Evolutionary conservation across 75 land plant genomes (phyloP).

Genomic region (Pinus tabuliformis): DNA sequence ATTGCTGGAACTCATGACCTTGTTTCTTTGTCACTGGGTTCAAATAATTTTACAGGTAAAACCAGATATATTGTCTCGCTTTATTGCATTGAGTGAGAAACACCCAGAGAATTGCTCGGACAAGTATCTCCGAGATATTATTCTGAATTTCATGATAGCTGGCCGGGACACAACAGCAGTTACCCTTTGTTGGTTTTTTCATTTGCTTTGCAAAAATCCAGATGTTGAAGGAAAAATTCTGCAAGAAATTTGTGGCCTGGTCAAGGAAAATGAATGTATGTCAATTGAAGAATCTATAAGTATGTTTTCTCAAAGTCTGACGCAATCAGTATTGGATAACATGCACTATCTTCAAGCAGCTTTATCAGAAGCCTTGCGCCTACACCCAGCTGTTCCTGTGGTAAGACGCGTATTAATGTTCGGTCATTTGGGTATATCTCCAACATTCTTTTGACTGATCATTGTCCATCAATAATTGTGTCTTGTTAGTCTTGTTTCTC

Average conservation of each 20-base stretch:
- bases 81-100: slow-evolving; percentile 33
- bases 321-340: slow-evolving; percentile 16
- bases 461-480: background rate
- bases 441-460: background rate
- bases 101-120: slow-evolving; percentile 29
- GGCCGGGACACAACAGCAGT: slow-evolving; percentile 84
- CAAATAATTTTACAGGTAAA: slow-evolving; percentile 16
- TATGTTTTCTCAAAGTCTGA: slow-evolving; percentile 1
- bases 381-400: slow-evolving; percentile 80
- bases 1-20: background rate
- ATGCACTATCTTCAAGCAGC: slow-evolving; percentile 88
- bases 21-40: background rate
- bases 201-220: slow-evolving; percentile 68
- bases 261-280: background rate
- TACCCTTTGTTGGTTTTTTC: slow-evolving; percentile 79
- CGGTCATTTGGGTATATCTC: too few relatives aligned
- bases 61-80: slow-evolving; percentile 74
- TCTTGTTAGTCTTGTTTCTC: too few relatives aligned
- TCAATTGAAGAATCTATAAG: background rate
- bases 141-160: slow-evolving; percentile 74
- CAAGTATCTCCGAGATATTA: slow-evolving; percentile 57
- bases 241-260: slow-evolving; percentile 15
- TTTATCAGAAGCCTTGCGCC: slow-evolving; percentile 69
- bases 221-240: slow-evolving; percentile 38
- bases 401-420: slow-evolving; percentile 27